Evolutionary conservation across 1,139 yeast species (phyloP), one percentile per base, ranked within the genome.

Genomic region (Pichia sp.): DNA sequence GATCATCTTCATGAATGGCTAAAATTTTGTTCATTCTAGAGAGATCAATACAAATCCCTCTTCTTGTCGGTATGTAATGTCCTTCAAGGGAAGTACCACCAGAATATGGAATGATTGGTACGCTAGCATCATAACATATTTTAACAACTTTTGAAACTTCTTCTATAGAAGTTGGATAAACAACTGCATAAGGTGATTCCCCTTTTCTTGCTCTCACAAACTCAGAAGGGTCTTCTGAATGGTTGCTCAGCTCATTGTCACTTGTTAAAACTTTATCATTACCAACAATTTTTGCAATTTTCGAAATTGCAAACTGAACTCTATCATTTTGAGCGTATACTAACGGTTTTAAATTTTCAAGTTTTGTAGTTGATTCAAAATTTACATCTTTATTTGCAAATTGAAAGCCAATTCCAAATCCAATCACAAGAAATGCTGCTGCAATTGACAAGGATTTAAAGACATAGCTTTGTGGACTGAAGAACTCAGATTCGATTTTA

Each of bases 21-120:
- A 79, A 30, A 22, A 80, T 66, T 39, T 69, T 58, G 55, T 74
- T 71, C 81, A 80, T 72, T 24, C 62, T 59, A 1, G 72, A 61
- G 39, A 79, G 56, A 51, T 79, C 83, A 14, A 80, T 49, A 12
- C 77, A 71, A 28, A 80, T 64, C 1, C 88, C 86, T 1, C 77
- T 75, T 44, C 85, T 66, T 0, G 86, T 78, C 32, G 88, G 85
- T 56, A 82, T 77, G 55, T 74, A 80, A 45, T 84, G 89, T 10
- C 94, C 94, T 61, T 84, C 94, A 26, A 84, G 65, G 0, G 93
- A 81, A 0, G 94, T 84, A 46, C 88, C 81, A 0, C 94, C 94
- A 1, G 86, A 77, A 53, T 71, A 79, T 8, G 94, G 86, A 20
- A 83, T 77, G 15, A 84, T 70, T 0, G 95, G 94, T 4, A 84